Evolutionary conservation across 2,329 filamentous ascomycete genomes (phyloP).

Genomic region (Colletotrichum sp.): DNA sequence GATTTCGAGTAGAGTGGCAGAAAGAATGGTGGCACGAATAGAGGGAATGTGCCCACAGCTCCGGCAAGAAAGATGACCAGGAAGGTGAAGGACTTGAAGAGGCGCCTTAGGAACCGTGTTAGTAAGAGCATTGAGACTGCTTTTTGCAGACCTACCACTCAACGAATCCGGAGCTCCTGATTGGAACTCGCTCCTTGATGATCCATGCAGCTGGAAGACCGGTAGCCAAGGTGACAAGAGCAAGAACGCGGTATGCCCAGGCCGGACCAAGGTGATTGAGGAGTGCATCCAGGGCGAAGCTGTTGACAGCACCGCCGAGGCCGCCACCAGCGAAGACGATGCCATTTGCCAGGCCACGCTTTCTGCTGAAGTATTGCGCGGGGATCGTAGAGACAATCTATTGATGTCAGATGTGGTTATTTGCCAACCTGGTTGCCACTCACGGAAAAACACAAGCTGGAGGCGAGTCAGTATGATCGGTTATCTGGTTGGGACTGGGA

Average conservation of each 20-base stretch:
- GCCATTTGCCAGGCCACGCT: conserved; percentile 60
- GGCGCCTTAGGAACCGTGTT: conserved; percentile 36
- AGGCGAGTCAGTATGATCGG: background rate
- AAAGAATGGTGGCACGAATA: conserved; percentile 67
- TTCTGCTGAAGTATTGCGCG: conserved; percentile 59
- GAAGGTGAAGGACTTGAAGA: conserved; percentile 59
- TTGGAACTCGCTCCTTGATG: conserved; percentile 51
- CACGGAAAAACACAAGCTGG: conserved; percentile 11
- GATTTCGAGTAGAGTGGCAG: conserved; percentile 60
- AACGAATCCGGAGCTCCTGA: conserved; percentile 43
- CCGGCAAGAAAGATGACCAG: conserved; percentile 57
- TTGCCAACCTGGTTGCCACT: background rate
- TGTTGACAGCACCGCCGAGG: conserved; percentile 59
- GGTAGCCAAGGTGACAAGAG: conserved; percentile 55
- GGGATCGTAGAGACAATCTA: conserved; percentile 51
- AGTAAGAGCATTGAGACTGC: background rate
- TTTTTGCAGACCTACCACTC: conserved; percentile 47
- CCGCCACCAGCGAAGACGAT: conserved; percentile 60
- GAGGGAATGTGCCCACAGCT: conserved; percentile 62
- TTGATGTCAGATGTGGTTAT: background rate
- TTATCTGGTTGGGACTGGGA: accelerated
- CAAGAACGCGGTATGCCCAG: conserved; percentile 60
- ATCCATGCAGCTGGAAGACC: conserved; percentile 61
- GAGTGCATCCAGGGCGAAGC: conserved; percentile 53
- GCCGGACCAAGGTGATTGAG: conserved; percentile 48